Evolutionary conservation across 805 yeast species (phyloP).

Genomic region (Zygosaccharomyces lentus): DNA sequence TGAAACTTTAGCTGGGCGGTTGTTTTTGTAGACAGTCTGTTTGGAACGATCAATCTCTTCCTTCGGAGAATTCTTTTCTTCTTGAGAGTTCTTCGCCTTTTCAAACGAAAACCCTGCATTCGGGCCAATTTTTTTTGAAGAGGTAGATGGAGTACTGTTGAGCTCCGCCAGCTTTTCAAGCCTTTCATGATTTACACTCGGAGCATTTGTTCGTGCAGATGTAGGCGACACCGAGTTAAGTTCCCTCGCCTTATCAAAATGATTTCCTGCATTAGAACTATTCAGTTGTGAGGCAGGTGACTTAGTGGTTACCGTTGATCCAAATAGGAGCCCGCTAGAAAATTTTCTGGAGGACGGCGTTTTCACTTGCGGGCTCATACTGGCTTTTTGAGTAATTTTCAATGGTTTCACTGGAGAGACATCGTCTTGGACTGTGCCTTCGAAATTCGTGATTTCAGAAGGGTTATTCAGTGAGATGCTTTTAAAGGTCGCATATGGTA

Average conservation of each 20-base stretch:
- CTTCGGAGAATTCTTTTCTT: background rate
- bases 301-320: constrained; percentile 13
- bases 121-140: background rate
- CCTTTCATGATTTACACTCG: background rate
- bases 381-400: constrained; percentile 56
- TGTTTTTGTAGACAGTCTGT: background rate
- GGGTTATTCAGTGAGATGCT: constrained; percentile 2
- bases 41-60: background rate
- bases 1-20: background rate
- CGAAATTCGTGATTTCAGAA: constrained; percentile 1
- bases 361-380: constrained; percentile 17
- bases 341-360: constrained; percentile 12
- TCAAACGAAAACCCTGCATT: background rate
- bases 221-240: constrained; percentile 1
- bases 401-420: constrained; percentile 60
- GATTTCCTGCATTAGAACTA: background rate
- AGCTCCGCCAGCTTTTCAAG: background rate
- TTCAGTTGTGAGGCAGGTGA: constrained; percentile 8
- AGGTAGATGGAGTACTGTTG: background rate
- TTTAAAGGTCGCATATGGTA: background rate
- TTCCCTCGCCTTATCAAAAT: constrained; percentile 1
- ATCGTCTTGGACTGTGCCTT: constrained; percentile 10
- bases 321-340: constrained; percentile 11
- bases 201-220: background rate
- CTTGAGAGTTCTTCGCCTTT: background rate